These are phyloP conservation scores for Schizochytrium sp. DNA, from an alignment of 108 stramenopile genomes.

Conservation along the genomic window DNA sequence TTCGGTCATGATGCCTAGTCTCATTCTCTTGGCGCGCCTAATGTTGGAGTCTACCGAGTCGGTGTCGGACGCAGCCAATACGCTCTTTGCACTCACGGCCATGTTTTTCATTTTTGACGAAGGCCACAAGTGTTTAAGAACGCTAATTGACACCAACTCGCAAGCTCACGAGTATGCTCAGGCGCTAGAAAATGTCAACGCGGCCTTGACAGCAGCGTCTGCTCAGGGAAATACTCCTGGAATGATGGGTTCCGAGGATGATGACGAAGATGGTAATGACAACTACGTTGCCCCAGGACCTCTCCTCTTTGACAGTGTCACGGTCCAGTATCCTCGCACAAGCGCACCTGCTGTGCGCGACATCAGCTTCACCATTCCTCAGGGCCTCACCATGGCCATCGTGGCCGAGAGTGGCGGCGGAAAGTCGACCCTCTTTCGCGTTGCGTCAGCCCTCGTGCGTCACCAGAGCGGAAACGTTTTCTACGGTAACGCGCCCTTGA, in stretches of 20 bases:
- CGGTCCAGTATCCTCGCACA: constrained; percentile 82
- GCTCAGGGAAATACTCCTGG: too few relatives aligned
- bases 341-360: constrained; percentile 54
- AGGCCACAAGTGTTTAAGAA: too few relatives aligned
- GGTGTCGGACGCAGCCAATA: background rate
- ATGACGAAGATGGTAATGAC: too few relatives aligned
- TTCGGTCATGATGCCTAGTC: too few relatives aligned
- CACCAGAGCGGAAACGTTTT: constrained; percentile 53
- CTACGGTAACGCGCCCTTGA: constrained; percentile 75
- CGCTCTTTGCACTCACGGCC: background rate
- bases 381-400: constrained; percentile 75
- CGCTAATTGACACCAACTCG: too few relatives aligned
- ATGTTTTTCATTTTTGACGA: background rate
- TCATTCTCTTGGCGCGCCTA: too few relatives aligned
- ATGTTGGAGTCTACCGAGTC: too few relatives aligned
- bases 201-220: too few relatives aligned
- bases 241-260: too few relatives aligned
- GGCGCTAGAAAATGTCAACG: too few relatives aligned
- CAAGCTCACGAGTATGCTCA: too few relatives aligned
- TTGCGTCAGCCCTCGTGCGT: constrained; percentile 84
- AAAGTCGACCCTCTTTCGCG: constrained; percentile 70
- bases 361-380: constrained; percentile 56
- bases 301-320: constrained; percentile 55
- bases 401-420: constrained; percentile 78
- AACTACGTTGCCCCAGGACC: constrained; percentile 23